Base-by-base conservation (phyloP, 257 asterid species). In the Capsicum baccatum region DNA sequence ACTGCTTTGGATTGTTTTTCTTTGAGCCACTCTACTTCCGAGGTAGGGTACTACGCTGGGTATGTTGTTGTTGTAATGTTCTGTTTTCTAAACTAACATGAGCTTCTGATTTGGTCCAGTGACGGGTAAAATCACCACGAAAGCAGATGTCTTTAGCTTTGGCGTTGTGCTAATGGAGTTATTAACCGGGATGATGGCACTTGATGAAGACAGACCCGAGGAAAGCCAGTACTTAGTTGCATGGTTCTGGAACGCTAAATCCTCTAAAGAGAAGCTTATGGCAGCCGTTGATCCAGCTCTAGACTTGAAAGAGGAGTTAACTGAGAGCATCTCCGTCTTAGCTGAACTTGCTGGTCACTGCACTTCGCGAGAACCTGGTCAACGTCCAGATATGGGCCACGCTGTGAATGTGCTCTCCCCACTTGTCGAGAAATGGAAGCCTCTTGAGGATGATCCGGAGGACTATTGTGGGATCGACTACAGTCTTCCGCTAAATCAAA, bases 321-420 rank as follows among this genome's bases (percentile, higher is more conserved):
- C 83, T 1, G 93, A 91, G 21, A 92, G 93, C 96, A 89, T 95
- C 80, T 69, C 88, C 79, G 91, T 86, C 42, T 64, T 95, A 5
- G 92, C 99, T 17, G 99, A 95, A 82, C 98, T 95, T 56, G 99
- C 98, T 4, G 99, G 99, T 8, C 98, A 95, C 87, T 95, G 98
- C 88, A 94, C 99, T 0, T 92, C 98, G 0, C 83, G 99, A 26
- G 99, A 94, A 86, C 94, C 99, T 5, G 85, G 88, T 70, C 99
- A 95, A 80, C 90, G 99, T 39, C 99, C 99, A 16, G 98, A 95
- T 2, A 95, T 95, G 97, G 94, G 99, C 11, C 94, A 95, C 9
- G 94, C 94, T 0, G 97, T 95, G 39, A 94, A 91, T 44, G 94
- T 94, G 21, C 58, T 95, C 66, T 91, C 92, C 37, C 91, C 97